phyloP scores from a whole-genome alignment of 1,139 yeast species.

The Pichia sp. region DNA sequence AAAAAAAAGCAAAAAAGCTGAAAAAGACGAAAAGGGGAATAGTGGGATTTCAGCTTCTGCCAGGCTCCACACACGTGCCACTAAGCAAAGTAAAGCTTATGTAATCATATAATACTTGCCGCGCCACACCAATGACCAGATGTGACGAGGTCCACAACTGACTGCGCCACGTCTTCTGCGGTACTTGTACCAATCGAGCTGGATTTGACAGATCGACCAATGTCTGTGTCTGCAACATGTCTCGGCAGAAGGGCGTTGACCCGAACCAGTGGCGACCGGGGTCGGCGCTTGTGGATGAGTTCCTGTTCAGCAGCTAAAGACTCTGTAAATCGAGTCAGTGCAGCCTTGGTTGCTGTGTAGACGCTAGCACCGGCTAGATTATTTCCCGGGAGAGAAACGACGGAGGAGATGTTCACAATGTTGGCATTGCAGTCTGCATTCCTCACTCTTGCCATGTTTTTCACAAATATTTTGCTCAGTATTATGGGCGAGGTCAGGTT shows the following conservation, averaged over 20 bases:
- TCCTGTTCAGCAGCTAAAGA: constrained; percentile 62
- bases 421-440: constrained; percentile 8
- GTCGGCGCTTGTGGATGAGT: constrained; percentile 28
- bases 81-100: background rate
- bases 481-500: constrained; percentile 68
- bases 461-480: constrained; percentile 46
- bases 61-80: background rate
- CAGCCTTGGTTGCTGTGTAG: constrained; percentile 81
- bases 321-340: constrained; percentile 62
- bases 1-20: background rate
- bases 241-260: constrained; percentile 75
- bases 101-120: background rate
- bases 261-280: constrained; percentile 34
- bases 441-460: constrained; percentile 28
- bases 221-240: constrained; percentile 65
- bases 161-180: constrained; percentile 4
- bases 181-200: background rate
- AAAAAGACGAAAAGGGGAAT: background rate
- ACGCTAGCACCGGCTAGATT: constrained; percentile 63
- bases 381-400: constrained; percentile 44
- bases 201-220: constrained; percentile 43
- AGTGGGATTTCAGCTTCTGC: background rate
- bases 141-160: constrained; percentile 1
- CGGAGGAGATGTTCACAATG: constrained; percentile 70
- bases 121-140: background rate